These are phyloP conservation scores for Coniella lustricola DNA, from an alignment of 2,329 filamentous ascomycete species.

Conservation along the genomic window DNA sequence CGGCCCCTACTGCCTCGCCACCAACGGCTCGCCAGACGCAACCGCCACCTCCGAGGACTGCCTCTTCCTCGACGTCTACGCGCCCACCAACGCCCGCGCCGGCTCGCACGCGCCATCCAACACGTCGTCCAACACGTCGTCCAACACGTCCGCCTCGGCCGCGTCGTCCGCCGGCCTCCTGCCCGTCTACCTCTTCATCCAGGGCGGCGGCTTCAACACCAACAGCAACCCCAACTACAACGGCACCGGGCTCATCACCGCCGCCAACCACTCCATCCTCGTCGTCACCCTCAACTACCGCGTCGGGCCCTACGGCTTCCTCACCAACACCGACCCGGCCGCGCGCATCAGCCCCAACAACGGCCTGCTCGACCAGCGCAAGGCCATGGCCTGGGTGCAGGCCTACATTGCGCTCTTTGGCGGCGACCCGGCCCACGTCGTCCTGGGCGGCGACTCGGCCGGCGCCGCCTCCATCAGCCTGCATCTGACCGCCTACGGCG, in stretches of 20 bases:
- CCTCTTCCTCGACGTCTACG: slow-evolving; percentile 50
- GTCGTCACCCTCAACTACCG: slow-evolving; percentile 72
- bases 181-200: slow-evolving; percentile 30
- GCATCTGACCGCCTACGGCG: slow-evolving; percentile 52
- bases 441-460: slow-evolving; percentile 61
- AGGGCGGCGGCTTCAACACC: slow-evolving; percentile 49
- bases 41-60: slow-evolving; percentile 53
- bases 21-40: slow-evolving; percentile 20
- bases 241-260: slow-evolving; percentile 50
- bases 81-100: no score
- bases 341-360: slow-evolving; percentile 52
- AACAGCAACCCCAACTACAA: slow-evolving; percentile 42
- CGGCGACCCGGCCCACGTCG: slow-evolving; percentile 60
- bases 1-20: slow-evolving; percentile 25
- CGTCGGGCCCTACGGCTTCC: slow-evolving; percentile 66
- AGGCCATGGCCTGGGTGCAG: slow-evolving; percentile 63
- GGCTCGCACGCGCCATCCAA: no score
- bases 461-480: slow-evolving; percentile 60
- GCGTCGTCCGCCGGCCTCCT: slow-evolving; percentile 6
- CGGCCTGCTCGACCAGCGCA: slow-evolving; percentile 63
- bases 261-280: slow-evolving; percentile 52
- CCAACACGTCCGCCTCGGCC: slow-evolving; percentile 26
- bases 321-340: slow-evolving; percentile 54
- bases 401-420: slow-evolving; percentile 61
- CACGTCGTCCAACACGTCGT: no score